Evolutionary conservation across 192 early-diverging fungal species (phyloP), one percentile per base, ranked within the genome.

Genomic region (Allomyces macrogynus): DNA sequence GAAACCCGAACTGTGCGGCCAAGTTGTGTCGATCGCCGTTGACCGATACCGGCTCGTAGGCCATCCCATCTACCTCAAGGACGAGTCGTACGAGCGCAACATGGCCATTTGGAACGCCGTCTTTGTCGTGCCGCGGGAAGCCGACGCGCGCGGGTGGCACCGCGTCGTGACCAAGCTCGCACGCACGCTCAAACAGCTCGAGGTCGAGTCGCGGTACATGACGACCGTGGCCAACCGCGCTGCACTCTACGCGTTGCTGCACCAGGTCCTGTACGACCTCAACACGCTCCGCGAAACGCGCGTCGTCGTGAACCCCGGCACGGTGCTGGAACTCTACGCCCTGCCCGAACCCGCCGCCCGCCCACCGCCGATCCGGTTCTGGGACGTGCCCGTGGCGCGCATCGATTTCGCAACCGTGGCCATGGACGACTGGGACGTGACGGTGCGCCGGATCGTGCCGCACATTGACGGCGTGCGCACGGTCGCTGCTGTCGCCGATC

Each of bases 391-490:
- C 16, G 69, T 69, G 1, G 16, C 64, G 10, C 61, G 44, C 22
- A 24, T 18, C 43, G 24, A 60, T n/a, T 65, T 72, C 40, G 25
- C 71, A 22, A 44, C 64, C 7, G 40, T 68, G 10, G 63, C 72
- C 24, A 87, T 94, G 0, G 74, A 84, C 54, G 88, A 91, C 65
- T 87, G 95, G 92, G 96, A 99, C 71, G 79, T 99, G 70, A 92
- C 90, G 0, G 81, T 97, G 67, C 82, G 73, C 60, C 44, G 82
- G 74, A 77, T 98, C n/a, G 75, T 85, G 16, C 75, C 79, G 24
- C 78, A 71, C 68, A 91, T 99, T 61, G 87, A 99, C 71, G 92
- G 90, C 4, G 84, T 93, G 24, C 80, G 81, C 70, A 84, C 87
- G 65, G 87, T 99, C 32, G 84, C 85, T 61, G 69, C 80, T 44